Base-by-base conservation (phyloP, 345 rosid genomes). In the Trapa incisa region DNA sequence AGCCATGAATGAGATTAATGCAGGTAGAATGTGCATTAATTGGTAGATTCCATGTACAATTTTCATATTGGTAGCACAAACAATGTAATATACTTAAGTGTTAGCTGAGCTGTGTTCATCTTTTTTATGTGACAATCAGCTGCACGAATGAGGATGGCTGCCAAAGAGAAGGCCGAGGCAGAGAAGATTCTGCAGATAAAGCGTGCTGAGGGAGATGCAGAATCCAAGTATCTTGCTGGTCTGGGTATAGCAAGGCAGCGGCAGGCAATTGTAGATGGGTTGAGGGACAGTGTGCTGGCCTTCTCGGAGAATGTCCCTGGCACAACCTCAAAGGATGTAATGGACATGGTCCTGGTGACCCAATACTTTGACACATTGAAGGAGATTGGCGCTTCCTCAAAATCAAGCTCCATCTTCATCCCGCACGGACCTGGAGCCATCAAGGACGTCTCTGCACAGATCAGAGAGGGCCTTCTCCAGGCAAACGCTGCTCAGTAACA, bases 1-100 rank as follows among this genome's bases (percentile, higher is more conserved):
- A 42, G 89, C 94, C 60, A 88, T 88, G 91, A 88, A 88, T 73
- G 91, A 88, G 80, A 86, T 88, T 65, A 88, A 86, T 78, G 94
- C 90, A 0, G 89, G 89, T 85, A 81, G 1, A 37, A n/a, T 61
- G 29, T 33, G 41, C 11, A 58, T 54, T 17, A 54, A 33, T n/a
- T 22, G 33, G 60, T 54, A 38, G 12, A 32, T 32, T 33, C 15
- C 32, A 2, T 36, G 35, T 1, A 35, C 16, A 11, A 35, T 58
- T 58, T 7, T 58, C 33, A 11, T 1, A 58, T 15, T 33, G 38
- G 63, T 58, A 58, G 14, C 35, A 33, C 35, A 1, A 45, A 45
- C 48, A 0, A 7, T 45, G 6, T 45, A 13, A 13, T 45, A 45
- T 45, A 45, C 48, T 45, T 45, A 11, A 45, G 9, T 45, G 48